Base-by-base conservation (phyloP, 768 basidiomycete genomes). In the Hypholoma fasciculare region DNA sequence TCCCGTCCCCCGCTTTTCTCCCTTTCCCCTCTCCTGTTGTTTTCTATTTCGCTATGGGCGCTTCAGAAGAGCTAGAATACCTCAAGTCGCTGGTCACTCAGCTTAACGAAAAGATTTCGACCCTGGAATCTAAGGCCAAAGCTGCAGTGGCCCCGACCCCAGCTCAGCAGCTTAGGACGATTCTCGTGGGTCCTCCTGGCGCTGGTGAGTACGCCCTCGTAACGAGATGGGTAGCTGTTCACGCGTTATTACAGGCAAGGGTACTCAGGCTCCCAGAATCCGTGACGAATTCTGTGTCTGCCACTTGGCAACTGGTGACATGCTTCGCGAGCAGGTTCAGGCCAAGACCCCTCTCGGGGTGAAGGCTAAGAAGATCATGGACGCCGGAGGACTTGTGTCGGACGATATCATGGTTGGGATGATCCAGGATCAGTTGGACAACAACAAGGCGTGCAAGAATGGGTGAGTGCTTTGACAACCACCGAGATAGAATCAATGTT, bases 351-450 rank as follows among this genome's bases (percentile, higher is more conserved):
- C 84, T 43, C 85, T 99, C 42, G 97, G 97, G 61, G 76, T 89
- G 47, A 84, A 91, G 66, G 97, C 97, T 17, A 98, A 99, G 83
- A 95, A 94, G 74, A 88, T 98, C 71, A 97, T 99, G 91, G 96
- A 98, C 71, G 82, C 85, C 20, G 97, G 97, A 39, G 92, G 89
- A n/a, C 86, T 99, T 56, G 95, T 99, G 54, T 81, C 87, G 44
- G 97, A 99, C 71, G 95, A 98, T 57, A 96, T 98, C 68, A 89
- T 99, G 87, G 94, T 99, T 37, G 88, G 87, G 53, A 98, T 99
- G 87, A 98, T 99, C 77, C 90, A 91, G 77, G 85, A 93, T 70
- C 94, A 99, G 79, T 79, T 99, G 52, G 90, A 94, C 72, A 90
- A 86, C 73, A 99, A 99, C 83, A 82, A 85, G 74, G 81, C 78